A percentile compares a stretch with the other conserved stretches of the same genome.
phyloP scores from a whole-genome alignment of 306 rosid species.

The Lathyrus tuberosus region DNA sequence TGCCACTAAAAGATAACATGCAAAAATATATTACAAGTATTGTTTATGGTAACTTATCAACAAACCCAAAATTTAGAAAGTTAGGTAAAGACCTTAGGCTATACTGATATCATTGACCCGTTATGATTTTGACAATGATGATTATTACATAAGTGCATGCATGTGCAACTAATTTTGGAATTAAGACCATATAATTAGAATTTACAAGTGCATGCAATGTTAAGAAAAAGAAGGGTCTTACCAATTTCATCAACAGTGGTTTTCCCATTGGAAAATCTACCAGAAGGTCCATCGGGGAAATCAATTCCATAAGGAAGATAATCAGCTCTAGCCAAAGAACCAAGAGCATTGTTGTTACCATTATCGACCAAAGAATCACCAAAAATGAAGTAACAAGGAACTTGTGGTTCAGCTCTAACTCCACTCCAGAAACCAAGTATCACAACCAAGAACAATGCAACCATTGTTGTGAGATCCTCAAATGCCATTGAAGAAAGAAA shows the following conservation, averaged over 20 bases:
- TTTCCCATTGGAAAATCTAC: conserved; percentile 64
- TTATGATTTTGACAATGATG: conserved; percentile 12
- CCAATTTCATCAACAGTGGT: conserved; percentile 65
- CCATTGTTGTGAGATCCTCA: conserved; percentile 23
- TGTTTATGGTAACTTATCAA: neutral
- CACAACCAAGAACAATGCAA: conserved; percentile 30
- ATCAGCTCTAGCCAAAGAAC: conserved; percentile 55
- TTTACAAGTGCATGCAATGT: conserved; percentile 9
- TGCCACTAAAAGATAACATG: neutral
- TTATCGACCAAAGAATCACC: conserved; percentile 74
- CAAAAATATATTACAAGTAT: neutral
- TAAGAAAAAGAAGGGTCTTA: conserved; percentile 32
- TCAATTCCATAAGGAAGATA: conserved; percentile 71
- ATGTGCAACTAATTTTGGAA: conserved; percentile 10
- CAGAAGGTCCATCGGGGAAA: conserved; percentile 59
- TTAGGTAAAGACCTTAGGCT: neutral
- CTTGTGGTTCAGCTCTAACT: conserved; percentile 59
- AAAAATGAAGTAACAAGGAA: conserved; percentile 55
- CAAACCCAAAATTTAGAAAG: neutral
- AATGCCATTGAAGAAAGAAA: conserved; percentile 43
- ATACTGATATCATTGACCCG: conserved; percentile 5
- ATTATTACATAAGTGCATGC: conserved; percentile 20
- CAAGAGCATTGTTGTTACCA: conserved; percentile 64
- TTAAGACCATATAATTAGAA: neutral
- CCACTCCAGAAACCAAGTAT: conserved; percentile 41